Evolutionary conservation across 108 stramenopile species (phyloP).

Genomic region (Discostella pseudostelligera): DNA sequence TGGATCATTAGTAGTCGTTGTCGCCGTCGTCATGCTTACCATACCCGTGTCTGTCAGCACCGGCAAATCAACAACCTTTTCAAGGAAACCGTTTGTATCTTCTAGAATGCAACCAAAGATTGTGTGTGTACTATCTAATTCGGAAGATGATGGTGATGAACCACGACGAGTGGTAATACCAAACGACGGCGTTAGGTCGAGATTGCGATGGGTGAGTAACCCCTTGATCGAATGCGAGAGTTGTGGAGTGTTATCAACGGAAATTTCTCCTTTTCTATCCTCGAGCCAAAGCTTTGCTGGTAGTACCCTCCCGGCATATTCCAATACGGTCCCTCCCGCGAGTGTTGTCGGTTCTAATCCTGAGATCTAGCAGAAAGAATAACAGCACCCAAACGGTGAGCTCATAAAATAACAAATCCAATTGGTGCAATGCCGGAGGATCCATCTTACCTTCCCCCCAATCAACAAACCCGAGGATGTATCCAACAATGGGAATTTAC

Average conservation of each 20-base stretch:
- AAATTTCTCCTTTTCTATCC: neutral
- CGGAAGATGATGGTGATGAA: slow-evolving; percentile 13
- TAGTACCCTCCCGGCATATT: slow-evolving; percentile 66
- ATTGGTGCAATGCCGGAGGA: too few relatives aligned
- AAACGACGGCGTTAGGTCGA: slow-evolving; percentile 73
- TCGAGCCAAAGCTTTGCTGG: slow-evolving; percentile 82
- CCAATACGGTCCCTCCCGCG: slow-evolving; percentile 57
- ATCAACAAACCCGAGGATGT: slow-evolving; percentile 64
- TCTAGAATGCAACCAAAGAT: slow-evolving; percentile 79
- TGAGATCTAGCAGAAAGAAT: slow-evolving; percentile 40
- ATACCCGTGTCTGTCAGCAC: slow-evolving; percentile 36
- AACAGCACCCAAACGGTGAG: neutral
- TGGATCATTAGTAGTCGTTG: neutral
- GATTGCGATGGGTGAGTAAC: slow-evolving; percentile 70
- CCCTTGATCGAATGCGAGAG: slow-evolving; percentile 62
- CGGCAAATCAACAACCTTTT: slow-evolving; percentile 60
- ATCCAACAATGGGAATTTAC: slow-evolving; percentile 59
- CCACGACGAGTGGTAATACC: slow-evolving; percentile 72
- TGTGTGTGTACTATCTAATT: slow-evolving; percentile 67
- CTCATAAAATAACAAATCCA: neutral
- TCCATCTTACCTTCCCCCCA: slow-evolving; percentile 56
- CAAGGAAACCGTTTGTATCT: slow-evolving; percentile 59
- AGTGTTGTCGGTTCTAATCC: slow-evolving; percentile 62
- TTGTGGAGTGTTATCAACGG: neutral
- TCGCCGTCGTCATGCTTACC: slow-evolving; percentile 33